These are phyloP conservation scores for Fusarium setosum DNA, from an alignment of 2,329 filamentous ascomycete species.

Conservation along the genomic window DNA sequence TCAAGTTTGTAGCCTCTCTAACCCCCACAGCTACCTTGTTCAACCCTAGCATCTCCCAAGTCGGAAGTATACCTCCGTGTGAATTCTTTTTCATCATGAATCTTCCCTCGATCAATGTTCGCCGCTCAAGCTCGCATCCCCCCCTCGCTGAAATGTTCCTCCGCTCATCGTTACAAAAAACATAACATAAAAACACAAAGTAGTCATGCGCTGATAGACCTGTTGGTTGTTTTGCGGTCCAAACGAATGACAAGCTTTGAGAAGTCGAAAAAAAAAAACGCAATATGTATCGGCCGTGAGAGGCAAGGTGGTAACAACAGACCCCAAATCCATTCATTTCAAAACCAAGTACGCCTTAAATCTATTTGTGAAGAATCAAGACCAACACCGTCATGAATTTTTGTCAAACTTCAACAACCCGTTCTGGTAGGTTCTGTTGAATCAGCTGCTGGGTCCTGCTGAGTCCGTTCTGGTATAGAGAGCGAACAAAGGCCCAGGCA, in stretches of 20 bases:
- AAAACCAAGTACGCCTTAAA: conserved; percentile 24
- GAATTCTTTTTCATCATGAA: not conserved
- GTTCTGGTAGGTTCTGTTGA: conserved; percentile 39
- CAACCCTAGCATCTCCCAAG: not conserved
- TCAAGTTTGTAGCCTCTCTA: not conserved
- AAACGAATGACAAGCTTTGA: conserved; percentile 14
- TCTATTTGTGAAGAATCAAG: conserved; percentile 25
- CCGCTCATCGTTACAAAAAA: not conserved
- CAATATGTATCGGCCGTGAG: conserved; percentile 14
- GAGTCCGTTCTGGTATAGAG: conserved; percentile 46
- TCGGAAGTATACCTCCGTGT: not conserved
- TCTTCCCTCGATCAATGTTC: not conserved
- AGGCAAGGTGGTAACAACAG: conserved; percentile 19
- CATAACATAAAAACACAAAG: not conserved
- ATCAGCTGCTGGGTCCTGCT: conserved; percentile 42
- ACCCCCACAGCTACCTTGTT: not conserved
- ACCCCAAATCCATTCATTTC: conserved; percentile 19
- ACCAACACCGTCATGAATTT: conserved; percentile 32
- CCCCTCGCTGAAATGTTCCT: not conserved
- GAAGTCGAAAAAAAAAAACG: not conserved
- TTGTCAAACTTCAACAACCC: conserved; percentile 42
- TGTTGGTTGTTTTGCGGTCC: not conserved
- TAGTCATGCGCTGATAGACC: conserved; percentile 3
- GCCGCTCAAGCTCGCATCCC: too few relatives aligned
- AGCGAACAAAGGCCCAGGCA: conserved; percentile 47